Base-by-base conservation (phyloP, 192 early-diverging fungal species). In the Spizellomyces punctatus region DNA sequence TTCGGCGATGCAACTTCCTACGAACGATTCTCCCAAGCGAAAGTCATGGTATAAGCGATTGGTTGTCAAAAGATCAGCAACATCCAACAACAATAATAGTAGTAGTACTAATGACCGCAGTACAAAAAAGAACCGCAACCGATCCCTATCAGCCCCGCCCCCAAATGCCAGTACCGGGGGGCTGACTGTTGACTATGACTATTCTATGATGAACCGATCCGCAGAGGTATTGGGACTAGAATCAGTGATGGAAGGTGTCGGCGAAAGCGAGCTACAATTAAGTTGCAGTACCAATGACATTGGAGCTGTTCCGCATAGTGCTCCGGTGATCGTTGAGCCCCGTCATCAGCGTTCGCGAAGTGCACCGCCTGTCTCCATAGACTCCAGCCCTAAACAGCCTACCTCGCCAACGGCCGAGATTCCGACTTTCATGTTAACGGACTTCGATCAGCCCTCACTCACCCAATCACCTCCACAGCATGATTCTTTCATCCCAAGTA, bases 41-140 rank as follows among this genome's bases (percentile, higher is more conserved):
- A 75, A 76, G 62, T 73, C 76, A 8, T 78, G 76, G 76, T 78
- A 60, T 55, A 77, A 77, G 60, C 69, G 76, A 5, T 48, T 77
- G 10, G 58, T 69, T 21, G 17, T 45, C 12, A 76, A 76, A 41
- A 43, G 44, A 44, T 22, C 55, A 17, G 58, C 7, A 19, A 1
- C 64, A 19, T 21, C 27, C 16, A 47, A n/a, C 60, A 44, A 46
- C 19, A 71, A 21, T 5, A 44, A 9, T 3, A 67, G 6, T 16
- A 54, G 6, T 22, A 61, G 10, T 12, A 41, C 12, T 41, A 61
- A 27, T 4, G 63, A 17, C 12, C 8, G 44, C 9, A 17, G 46
- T 1, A 6, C 19, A 44, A 76, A 76, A 46, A 58, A 16, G 12
- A 63, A 42, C 1, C 71, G 76, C 7, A 21, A 12, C 5, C 58